Evolutionary conservation across 495 filamentous ascomycete species (phyloP), one percentile per base, ranked within the genome.

Genomic region (Choiromyces venosus): DNA sequence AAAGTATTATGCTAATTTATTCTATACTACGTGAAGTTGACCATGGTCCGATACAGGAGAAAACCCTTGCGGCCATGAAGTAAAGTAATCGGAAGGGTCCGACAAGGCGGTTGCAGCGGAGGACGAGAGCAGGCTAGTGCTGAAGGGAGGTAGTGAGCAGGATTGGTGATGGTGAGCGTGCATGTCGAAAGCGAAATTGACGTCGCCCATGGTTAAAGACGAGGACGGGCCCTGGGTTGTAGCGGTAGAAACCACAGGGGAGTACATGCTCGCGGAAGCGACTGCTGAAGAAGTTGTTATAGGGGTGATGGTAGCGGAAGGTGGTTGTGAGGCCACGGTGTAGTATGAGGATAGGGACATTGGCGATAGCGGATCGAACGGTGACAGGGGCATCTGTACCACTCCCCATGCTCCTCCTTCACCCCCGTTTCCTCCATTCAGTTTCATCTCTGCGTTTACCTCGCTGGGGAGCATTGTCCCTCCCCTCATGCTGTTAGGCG

Each of bases 31-130:
- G 25, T 61, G 52, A 16, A 61, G 52, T 29, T 61, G 52, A 3
- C 74, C 74, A 70, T 77, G 75, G 29, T 73, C 75, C 40, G 75
- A 77, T 67, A 77, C 66, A 65, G 75, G 75, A 44, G 75, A 77
- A 67, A 77, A 77, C 52, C 74, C 74, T 64, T 77, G 75, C 35
- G 75, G 75, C 75, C 75, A 77, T 44, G 75, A 74, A 42, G 75
- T 71, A 39, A 77, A 77, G 72, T 77, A 77, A 39, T 77, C 75
- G 29, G 74, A 77, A 7, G 75, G 69, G 37, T 77, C 74, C 66
- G 74, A 46, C 69, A 77, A 69, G 74, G 67, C 69, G 12, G 66
- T 56, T 66, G 69, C 66, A 69, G 74, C 70, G 18, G 75, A 77
- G 52, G 52, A 61, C 21, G 75, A 76, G 64, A 77, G 75, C 36